Base-by-base conservation (phyloP, 2,329 filamentous ascomycete genomes). In the Magnaporthiopsis poae region DNA sequence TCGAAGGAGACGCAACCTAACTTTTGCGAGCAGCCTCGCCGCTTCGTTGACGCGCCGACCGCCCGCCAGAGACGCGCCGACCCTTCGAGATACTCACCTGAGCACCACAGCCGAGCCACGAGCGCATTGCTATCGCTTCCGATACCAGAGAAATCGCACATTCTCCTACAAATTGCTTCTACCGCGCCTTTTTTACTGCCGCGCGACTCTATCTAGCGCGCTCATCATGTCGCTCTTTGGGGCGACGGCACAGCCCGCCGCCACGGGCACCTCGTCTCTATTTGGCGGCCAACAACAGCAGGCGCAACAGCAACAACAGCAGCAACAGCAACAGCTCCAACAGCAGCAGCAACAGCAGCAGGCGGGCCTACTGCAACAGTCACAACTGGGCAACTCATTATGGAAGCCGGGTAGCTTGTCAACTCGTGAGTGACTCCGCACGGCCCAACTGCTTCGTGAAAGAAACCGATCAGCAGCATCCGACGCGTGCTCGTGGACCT, bases 391-490 rank as follows among this genome's bases (percentile, higher is more conserved):
- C 15, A 80, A 76, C 69, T 84, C 82, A 11, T 73, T 84, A 71
- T 85, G 83, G 81, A 82, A 84, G 68, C 81, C 82, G 1, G 80
- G 80, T 67, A 81, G 79, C 71, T 80, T 81, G 61, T 79, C 80
- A 29, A 80, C 79, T 65, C 80, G 82, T 84, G 79, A 61, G 64
- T 65, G 12, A 15, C 29, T 12, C 29, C 39, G 25, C 13, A 5
- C 39, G 5, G 25, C 21, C 29, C 12, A 27, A 21, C n/a, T 2
- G 25, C 7, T 25, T 11, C n/a, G 7, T 5, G 36, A 5, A 39
- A 15, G 33, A 29, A 21, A 21, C 21, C 25, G 9, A 13, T 12
- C 18, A n/a, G 18, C 36, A 39, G 15, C 3, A 12, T 46, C 5
- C 27, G 18, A 12, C 61, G 13, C 15, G 33, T n/a, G 5, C 61